Percentiles rank a stretch among this genome's conserved stretches.
These are phyloP conservation scores for Boletellus emodensis DNA, from an alignment of 768 basidiomycete genomes.

Conservation along the genomic window DNA sequence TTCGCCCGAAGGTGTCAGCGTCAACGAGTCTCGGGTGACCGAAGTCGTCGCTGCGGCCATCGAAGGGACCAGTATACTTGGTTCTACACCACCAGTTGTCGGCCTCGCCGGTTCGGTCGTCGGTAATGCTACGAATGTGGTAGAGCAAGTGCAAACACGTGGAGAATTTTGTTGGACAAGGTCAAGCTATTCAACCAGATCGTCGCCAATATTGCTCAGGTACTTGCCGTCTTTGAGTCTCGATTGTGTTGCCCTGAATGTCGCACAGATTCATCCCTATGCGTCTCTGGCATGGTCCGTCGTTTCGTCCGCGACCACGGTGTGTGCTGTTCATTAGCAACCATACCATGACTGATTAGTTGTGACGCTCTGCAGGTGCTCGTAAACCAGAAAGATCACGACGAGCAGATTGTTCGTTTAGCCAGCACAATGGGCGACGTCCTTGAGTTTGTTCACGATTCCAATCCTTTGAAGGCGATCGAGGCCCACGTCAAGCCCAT, in stretches of 20 bases:
- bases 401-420: not conserved
- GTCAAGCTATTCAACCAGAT: too few species aligned
- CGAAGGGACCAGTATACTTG: not conserved
- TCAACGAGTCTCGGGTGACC: too few species aligned
- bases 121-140: not conserved
- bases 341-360: too few species aligned
- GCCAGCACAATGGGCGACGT: not conserved
- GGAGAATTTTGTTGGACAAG: too few species aligned
- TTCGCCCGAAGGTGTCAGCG: too few species aligned
- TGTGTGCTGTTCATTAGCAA: too few species aligned
- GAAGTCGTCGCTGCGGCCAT: not conserved
- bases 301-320: not conserved
- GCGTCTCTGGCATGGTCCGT: not conserved
- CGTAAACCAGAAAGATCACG: not conserved
- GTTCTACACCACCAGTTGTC: not conserved
- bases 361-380: too few species aligned
- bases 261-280: not conserved
- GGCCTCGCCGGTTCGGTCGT: not conserved
- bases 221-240: too few species aligned
- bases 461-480: not conserved
- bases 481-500: not conserved
- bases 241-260: too few species aligned
- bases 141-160: not conserved
- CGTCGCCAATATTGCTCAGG: too few species aligned
- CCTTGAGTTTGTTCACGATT: not conserved